Evolutionary conservation across 495 filamentous ascomycete genomes (phyloP).

Genomic region (Pseudotulostoma volvatum): DNA sequence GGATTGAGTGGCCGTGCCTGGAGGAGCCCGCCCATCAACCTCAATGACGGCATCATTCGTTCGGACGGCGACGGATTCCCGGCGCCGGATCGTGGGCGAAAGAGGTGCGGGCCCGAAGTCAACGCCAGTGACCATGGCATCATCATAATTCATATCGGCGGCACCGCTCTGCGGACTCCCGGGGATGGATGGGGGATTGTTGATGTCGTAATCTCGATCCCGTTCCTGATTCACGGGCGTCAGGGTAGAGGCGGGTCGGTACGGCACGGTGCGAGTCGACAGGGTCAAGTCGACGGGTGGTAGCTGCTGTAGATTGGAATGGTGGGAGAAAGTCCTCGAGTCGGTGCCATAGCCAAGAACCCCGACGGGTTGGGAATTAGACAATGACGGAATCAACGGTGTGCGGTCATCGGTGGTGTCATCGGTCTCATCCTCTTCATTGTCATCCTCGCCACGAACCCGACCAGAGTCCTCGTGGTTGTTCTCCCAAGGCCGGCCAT

Average conservation of each 20-base stretch:
- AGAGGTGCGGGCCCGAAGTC: conserved; percentile 23
- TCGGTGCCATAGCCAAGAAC: conserved; percentile 24
- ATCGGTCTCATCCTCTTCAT: conserved; percentile 23
- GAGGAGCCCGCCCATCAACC: conserved; percentile 24
- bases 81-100: conserved; percentile 17
- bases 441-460: conserved; percentile 32
- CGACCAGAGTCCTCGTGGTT: conserved; percentile 10
- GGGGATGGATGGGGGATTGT: conserved; percentile 92
- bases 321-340: conserved; percentile 13
- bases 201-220: conserved; percentile 57
- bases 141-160: conserved; percentile 52
- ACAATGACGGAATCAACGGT: conserved; percentile 20
- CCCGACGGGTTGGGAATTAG: conserved; percentile 12
- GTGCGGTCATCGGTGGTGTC: conserved; percentile 19
- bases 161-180: conserved; percentile 45
- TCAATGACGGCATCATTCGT: conserved; percentile 39
- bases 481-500: not conserved
- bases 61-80: conserved; percentile 13
- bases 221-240: conserved; percentile 12
- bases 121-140: conserved; percentile 50
- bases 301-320: conserved; percentile 11
- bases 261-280: conserved; percentile 17
- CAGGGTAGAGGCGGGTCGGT: not conserved
- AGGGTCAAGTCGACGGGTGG: conserved; percentile 17
- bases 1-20: too few species aligned